phyloP scores from a whole-genome alignment of 2,329 filamentous ascomycete genomes.

The Xylariaceae sp. region DNA sequence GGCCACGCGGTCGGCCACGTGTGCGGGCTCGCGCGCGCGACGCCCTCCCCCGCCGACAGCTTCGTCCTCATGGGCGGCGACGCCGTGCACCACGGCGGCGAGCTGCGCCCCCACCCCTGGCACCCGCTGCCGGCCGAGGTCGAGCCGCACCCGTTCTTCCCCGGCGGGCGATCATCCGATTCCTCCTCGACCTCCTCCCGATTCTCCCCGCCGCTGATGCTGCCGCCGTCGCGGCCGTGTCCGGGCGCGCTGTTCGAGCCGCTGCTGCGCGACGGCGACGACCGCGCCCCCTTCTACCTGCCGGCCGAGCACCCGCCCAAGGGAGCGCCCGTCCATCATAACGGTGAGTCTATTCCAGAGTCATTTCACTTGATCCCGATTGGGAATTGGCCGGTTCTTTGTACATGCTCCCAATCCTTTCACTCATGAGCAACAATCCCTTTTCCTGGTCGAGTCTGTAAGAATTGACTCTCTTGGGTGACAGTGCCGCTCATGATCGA shows the following conservation, averaged over 20 bases:
- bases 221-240: constrained; percentile 24
- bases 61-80: constrained; percentile 21
- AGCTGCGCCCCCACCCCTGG: constrained; percentile 14
- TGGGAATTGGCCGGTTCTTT: too few relatives aligned
- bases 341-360: too few relatives aligned
- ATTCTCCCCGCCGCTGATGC: too few relatives aligned
- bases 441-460: too few relatives aligned
- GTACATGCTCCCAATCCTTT: too few relatives aligned
- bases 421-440: too few relatives aligned
- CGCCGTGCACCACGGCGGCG: constrained; percentile 13
- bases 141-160: constrained; percentile 32
- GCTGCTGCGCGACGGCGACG: constrained; percentile 27
- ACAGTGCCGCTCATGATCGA: constrained; percentile 6
- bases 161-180: too few relatives aligned
- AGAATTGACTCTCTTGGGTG: too few relatives aligned
- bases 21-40: constrained; percentile 19
- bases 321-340: constrained; percentile 7
- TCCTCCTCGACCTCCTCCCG: too few relatives aligned
- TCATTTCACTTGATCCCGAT: too few relatives aligned
- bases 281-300: constrained; percentile 24
- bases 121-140: constrained; percentile 24
- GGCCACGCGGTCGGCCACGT: constrained; percentile 19
- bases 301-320: constrained; percentile 11
- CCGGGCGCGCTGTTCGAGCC: constrained; percentile 13
- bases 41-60: constrained; percentile 19